Evolutionary conservation across 495 filamentous ascomycete genomes (phyloP).

Genomic region (Cudoniella acicularis): DNA sequence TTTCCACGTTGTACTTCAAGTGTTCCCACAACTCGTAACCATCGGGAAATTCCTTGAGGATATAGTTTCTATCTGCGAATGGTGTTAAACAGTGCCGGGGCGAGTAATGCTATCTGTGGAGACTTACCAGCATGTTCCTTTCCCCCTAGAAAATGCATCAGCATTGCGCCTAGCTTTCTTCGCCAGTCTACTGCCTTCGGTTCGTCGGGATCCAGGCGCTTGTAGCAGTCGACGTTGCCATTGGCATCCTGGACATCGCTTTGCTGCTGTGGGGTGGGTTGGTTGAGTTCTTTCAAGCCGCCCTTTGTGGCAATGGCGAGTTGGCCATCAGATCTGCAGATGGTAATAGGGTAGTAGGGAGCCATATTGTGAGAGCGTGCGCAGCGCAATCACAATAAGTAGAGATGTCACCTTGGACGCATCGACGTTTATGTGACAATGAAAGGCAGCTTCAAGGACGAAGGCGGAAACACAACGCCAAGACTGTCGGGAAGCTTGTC

Average conservation of each 20-base stretch:
- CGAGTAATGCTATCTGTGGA: neutral
- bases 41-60: conserved; percentile 50
- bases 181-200: conserved; percentile 50
- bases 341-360: conserved; percentile 27
- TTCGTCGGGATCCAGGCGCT: conserved; percentile 34
- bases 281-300: conserved; percentile 36
- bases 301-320: conserved; percentile 23
- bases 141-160: conserved; percentile 39
- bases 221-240: conserved; percentile 47
- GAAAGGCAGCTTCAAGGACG: no score
- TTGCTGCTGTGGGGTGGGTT: conserved; percentile 40
- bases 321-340: conserved; percentile 38
- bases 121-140: conserved; percentile 30
- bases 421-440: no score
- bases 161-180: conserved; percentile 50
- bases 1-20: conserved; percentile 33
- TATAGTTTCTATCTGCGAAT: conserved; percentile 39
- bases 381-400: no score
- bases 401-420: no score
- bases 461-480: no score
- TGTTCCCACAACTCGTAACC: conserved; percentile 58
- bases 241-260: conserved; percentile 41
- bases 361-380: no score
- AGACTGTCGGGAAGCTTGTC: no score
- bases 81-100: conserved; percentile 6